These are phyloP conservation scores for Groenewaldozyma tartarivorans DNA, from an alignment of 805 yeast species.

Conservation along the genomic window DNA sequence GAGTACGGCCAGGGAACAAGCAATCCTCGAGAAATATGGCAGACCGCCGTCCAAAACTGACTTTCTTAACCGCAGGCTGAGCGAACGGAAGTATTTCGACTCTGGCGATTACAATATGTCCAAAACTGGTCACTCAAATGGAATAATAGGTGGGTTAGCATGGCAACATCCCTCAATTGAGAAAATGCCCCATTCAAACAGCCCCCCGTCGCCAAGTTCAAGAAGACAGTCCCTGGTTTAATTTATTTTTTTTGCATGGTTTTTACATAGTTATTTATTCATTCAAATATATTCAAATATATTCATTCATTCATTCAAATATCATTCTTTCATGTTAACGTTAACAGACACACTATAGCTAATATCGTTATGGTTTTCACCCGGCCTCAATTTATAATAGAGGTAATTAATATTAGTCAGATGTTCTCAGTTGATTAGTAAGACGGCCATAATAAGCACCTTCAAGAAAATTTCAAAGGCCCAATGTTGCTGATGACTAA, in stretches of 20 bases:
- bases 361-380: no score
- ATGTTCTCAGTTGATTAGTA: no score
- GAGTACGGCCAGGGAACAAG: slow-evolving; percentile 51
- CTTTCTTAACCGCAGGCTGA: slow-evolving; percentile 55
- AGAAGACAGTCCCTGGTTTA: no score
- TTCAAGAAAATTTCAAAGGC: no score
- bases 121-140: slow-evolving; percentile 23
- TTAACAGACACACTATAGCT: no score
- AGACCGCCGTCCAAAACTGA: slow-evolving; percentile 76
- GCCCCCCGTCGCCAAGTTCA: no score
- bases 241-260: background rate
- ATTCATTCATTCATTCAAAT: no score
- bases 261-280: background rate
- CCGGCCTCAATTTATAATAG: no score
- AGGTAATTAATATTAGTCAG: no score
- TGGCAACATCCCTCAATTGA: slow-evolving; percentile 21
- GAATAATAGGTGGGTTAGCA: slow-evolving; percentile 19
- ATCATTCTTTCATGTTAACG: no score
- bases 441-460: no score
- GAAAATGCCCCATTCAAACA: slow-evolving; percentile 18
- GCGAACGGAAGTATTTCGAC: slow-evolving; percentile 86
- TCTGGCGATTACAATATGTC: slow-evolving; percentile 89
- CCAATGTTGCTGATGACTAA: no score
- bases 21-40: slow-evolving; percentile 54
- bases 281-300: background rate